These are phyloP conservation scores for Cryptococcus sp. DNA, from an alignment of 1,284 basidiomycete species.

Conservation along the genomic window DNA sequence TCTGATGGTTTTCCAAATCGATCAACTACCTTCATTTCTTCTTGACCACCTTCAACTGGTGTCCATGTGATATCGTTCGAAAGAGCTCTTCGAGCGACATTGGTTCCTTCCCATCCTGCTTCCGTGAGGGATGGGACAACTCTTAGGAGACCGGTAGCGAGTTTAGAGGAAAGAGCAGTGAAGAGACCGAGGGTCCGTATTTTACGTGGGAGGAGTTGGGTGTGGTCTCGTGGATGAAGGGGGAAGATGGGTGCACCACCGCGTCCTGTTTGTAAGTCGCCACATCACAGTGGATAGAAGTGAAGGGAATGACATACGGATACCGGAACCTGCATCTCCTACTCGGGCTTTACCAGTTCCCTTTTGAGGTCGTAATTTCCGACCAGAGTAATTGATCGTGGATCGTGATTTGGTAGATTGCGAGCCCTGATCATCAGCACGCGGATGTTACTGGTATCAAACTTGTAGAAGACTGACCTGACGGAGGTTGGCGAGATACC, in stretches of 20 bases:
- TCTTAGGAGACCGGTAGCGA: conserved; percentile 68
- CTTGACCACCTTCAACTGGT: background rate
- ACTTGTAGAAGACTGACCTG: conserved; percentile 52
- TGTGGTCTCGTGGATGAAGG: conserved; percentile 84
- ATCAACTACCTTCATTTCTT: conserved; percentile 9
- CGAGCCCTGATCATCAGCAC: conserved; percentile 24
- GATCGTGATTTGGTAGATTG: conserved; percentile 75
- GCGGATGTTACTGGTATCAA: background rate
- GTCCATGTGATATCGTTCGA: conserved; percentile 12
- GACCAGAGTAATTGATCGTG: conserved; percentile 82
- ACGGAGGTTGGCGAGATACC: conserved; percentile 80
- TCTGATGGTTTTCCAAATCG: conserved; percentile 35
- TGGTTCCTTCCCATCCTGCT: conserved; percentile 42
- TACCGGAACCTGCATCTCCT: conserved; percentile 82
- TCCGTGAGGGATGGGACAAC: conserved; percentile 70
- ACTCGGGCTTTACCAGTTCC: conserved; percentile 84
- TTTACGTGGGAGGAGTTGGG: conserved; percentile 83
- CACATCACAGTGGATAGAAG: background rate
- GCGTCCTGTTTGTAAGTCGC: conserved; percentile 41
- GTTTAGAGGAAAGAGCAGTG: conserved; percentile 75
- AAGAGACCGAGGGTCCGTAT: conserved; percentile 90
- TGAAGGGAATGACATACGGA: conserved; percentile 53
- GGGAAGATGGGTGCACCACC: conserved; percentile 91
- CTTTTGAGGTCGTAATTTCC: conserved; percentile 88
- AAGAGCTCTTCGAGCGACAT: conserved; percentile 31